Base-by-base conservation (phyloP, 345 rosid species). In the Bruguiera sexangula region DNA sequence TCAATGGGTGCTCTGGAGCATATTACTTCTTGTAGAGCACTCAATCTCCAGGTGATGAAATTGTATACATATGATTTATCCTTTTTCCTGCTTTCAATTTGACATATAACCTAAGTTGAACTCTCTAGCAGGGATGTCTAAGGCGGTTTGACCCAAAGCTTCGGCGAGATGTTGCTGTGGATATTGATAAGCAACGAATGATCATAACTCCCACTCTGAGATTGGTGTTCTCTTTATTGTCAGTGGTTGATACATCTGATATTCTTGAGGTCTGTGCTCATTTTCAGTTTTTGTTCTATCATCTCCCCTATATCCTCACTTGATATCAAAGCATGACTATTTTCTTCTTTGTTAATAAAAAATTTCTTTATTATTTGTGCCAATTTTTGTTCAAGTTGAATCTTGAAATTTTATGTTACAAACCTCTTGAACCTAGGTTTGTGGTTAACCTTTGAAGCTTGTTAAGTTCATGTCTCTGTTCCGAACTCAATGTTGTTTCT, bases 1-100 rank as follows among this genome's bases (percentile, higher is more conserved):
- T 88, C 96, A 60, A 94, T 94, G 97, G 90, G 93, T 74, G 86
- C 92, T 60, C 72, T 94, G 83, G 98, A 91, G 76, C 95, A 89
- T 75, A 79, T 94, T 34, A 74, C 90, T 69, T 91, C 97, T 34
- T 89, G 90, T 82, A 86, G 57, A 81, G 92, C 87, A 51, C 76
- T 83, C 57, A 81, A 74, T 74, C 79, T 85, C 57, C 95, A 91
- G 93, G 98, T 90, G 67, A 81, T 58, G 65, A 30, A 58, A 60
- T 48, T 58, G 7, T 64, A 39, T 52, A 55, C 39, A 59, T 36
- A 39, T 62, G 39, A 22, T 69, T 52, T 4, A 51, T 69, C 66
- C 26, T 75, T 39, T 67, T 68, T 70, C 21, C 63, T 64, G 51
- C 34, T 19, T 62, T 70, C 46, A 19, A 51, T 76, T 52, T 0